Evolutionary conservation across 177 flowering plant genomes (phyloP).

Genomic region (Vitis hybrid): DNA sequence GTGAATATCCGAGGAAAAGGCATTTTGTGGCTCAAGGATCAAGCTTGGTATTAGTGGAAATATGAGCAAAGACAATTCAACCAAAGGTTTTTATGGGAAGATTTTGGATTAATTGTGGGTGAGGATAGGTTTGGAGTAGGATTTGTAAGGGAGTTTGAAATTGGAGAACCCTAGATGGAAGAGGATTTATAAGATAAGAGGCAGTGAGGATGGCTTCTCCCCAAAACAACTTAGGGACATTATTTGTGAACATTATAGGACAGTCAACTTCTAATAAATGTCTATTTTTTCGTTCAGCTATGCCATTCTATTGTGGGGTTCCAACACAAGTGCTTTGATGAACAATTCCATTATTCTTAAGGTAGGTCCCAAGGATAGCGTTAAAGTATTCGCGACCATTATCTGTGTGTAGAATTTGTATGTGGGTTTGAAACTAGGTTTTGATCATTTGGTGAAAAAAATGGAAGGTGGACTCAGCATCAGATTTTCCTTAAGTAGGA

Average conservation of each 20-base stretch:
- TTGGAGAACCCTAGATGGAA: constrained; percentile 17
- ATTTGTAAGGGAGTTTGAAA: constrained; percentile 12
- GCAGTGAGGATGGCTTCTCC: constrained; percentile 24
- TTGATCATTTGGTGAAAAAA: too few relatives aligned
- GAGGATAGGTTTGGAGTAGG: background rate
- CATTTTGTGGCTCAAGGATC: constrained; percentile 11
- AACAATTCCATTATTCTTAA: too few relatives aligned
- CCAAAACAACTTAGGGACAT: constrained; percentile 20
- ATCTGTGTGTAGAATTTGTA: too few relatives aligned
- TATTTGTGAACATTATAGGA: constrained; percentile 4
- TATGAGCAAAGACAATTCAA: constrained; percentile 14
- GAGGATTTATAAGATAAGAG: constrained; percentile 18
- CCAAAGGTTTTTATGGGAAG: constrained; percentile 15
- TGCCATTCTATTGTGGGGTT: too few relatives aligned
- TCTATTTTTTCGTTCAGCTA: background rate
- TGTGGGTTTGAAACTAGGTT: too few relatives aligned
- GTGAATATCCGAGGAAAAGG: constrained; percentile 18
- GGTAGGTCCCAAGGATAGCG: too few relatives aligned
- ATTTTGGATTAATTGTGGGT: background rate
- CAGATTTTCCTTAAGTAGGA: too few relatives aligned
- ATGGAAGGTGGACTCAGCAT: too few relatives aligned
- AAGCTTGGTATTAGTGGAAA: background rate
- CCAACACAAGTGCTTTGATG: too few relatives aligned
- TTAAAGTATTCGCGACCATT: too few relatives aligned
- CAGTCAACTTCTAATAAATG: constrained; percentile 17